Percentiles rank a stretch among this genome's conserved stretches.
Conservation (phyloP, 2,329 filamentous ascomycete species). For the Scopulariopsis brevicaulis region DNA sequence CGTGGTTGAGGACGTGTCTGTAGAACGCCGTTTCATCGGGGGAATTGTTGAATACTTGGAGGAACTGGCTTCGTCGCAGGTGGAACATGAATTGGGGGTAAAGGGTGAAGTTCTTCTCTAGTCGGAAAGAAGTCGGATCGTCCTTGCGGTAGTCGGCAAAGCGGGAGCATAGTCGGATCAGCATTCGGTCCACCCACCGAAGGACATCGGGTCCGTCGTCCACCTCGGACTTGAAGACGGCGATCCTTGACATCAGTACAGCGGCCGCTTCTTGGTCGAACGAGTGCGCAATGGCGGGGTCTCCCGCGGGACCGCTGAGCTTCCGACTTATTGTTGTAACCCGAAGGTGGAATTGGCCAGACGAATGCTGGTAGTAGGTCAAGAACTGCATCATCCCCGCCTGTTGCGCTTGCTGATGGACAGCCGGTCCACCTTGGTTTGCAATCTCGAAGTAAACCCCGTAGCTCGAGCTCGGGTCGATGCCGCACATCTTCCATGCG, state of each 20-base stretch:
- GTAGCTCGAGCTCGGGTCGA: slow-evolving; percentile 87
- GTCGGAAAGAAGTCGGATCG: slow-evolving; percentile 88
- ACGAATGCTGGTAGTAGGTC: slow-evolving; percentile 97
- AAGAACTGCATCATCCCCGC: slow-evolving; percentile 97
- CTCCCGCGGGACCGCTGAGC: slow-evolving; percentile 84
- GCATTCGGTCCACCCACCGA: slow-evolving; percentile 96
- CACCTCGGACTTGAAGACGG: slow-evolving; percentile 96
- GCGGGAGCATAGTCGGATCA: slow-evolving; percentile 88
- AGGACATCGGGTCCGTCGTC: slow-evolving; percentile 98
- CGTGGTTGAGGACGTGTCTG: slow-evolving; percentile 90
- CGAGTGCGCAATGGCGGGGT: slow-evolving; percentile 89
- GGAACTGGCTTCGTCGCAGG: slow-evolving; percentile 87
- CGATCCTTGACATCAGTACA: slow-evolving; percentile 97
- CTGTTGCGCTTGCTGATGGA: slow-evolving; percentile 77
- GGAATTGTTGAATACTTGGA: slow-evolving; percentile 99
- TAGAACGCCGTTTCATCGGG: slow-evolving; percentile 99
- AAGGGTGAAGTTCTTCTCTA: slow-evolving; percentile 98
- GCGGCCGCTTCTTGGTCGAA: slow-evolving; percentile 98
- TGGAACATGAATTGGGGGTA: slow-evolving; percentile 99
- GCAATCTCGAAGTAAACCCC: slow-evolving; percentile 98
- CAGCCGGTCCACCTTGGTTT: slow-evolving; percentile 75
- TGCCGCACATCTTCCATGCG: slow-evolving; percentile 99
- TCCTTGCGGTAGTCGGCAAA: slow-evolving; percentile 98
- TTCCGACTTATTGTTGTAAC: slow-evolving; percentile 91
- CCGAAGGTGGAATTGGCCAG: slow-evolving; percentile 88